Base-by-base conservation (phyloP, 306 rosid genomes). In the Geum urbanum region DNA sequence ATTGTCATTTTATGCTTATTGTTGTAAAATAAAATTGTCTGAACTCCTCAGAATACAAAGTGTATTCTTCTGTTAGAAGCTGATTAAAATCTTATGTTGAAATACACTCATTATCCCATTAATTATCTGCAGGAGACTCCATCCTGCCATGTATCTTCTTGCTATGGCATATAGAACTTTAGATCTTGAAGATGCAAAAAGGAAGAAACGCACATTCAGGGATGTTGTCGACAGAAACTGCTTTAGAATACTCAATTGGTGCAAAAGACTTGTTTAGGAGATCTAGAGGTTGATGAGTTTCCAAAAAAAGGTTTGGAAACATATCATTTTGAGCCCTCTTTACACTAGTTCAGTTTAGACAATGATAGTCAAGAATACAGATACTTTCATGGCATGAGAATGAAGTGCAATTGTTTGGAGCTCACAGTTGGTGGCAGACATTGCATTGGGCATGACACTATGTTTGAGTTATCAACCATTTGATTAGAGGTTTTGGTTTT, bases 101-200 rank as follows among this genome's bases (percentile, higher is more conserved):
- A 65, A 48, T 47, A 67, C 63, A 49, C 82, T 78, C 60, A 85
- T 72, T 27, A 24, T 74, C 56, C 60, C 71, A 68, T 76, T 71
- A 56, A 11, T 72, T 72, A 68, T 77, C 43, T 76, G 86, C 90
- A 92, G 98, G 85, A 88, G 98, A 80, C 88, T 92, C 70, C 98
- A 90, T 77, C 98, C 98, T 59, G 97, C 98, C 22, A 86, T 92
- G 90, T 92, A 90, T 81, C 83, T 92, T 67, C 87, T 92, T 72
- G 82, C 92, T 74, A 95, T 92, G 77, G 98, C 94, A 63, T 90
- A 92, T 74, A 83, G 98, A 79, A 86, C 98, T 62, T 89, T 92
- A 75, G 98, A 92, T 84, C 86, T 90, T 67, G 96, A 92, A 83
- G 81, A 86, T 74, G 92, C 86, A 61, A 86, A 80, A 84, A 76